Evolutionary conservation across 1,139 yeast species (phyloP).

Genomic region (Nadsonia starkeyi-henricii): DNA sequence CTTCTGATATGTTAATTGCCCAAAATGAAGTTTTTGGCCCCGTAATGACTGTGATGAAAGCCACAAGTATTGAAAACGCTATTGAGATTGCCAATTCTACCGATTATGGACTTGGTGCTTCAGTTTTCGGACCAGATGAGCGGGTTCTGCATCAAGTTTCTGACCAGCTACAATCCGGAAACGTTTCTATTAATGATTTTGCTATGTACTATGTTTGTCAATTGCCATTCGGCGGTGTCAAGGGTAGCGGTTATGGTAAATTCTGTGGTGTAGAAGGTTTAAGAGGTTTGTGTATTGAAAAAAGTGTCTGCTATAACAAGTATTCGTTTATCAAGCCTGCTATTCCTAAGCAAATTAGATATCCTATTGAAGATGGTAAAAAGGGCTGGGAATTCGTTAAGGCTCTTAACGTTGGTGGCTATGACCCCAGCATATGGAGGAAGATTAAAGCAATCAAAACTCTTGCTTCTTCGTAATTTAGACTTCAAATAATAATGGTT

Average conservation of each 20-base stretch:
- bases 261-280: conserved; percentile 96
- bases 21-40: conserved; percentile 93
- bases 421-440: conserved; percentile 57
- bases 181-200: conserved; percentile 91
- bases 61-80: conserved; percentile 51
- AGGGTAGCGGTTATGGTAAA: conserved; percentile 89
- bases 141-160: conserved; percentile 45
- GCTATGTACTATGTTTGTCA: conserved; percentile 94
- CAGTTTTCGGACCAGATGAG: conserved; percentile 62
- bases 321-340: conserved; percentile 60
- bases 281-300: conserved; percentile 73
- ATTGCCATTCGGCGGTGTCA: conserved; percentile 88
- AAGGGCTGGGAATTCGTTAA: conserved; percentile 81
- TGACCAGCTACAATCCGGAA: conserved; percentile 57
- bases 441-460: conserved; percentile 40
- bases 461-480: conserved; percentile 23
- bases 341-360: conserved; percentile 80
- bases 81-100: conserved; percentile 74
- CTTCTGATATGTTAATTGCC: conserved; percentile 64
- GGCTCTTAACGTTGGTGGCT: conserved; percentile 77
- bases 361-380: conserved; percentile 69
- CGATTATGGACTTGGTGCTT: conserved; percentile 79
- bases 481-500: not conserved
- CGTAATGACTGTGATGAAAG: conserved; percentile 62
- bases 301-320: conserved; percentile 75